These are phyloP conservation scores for Anisodus tanguticus DNA, from an alignment of 257 asterid genomes.

Conservation along the genomic window DNA sequence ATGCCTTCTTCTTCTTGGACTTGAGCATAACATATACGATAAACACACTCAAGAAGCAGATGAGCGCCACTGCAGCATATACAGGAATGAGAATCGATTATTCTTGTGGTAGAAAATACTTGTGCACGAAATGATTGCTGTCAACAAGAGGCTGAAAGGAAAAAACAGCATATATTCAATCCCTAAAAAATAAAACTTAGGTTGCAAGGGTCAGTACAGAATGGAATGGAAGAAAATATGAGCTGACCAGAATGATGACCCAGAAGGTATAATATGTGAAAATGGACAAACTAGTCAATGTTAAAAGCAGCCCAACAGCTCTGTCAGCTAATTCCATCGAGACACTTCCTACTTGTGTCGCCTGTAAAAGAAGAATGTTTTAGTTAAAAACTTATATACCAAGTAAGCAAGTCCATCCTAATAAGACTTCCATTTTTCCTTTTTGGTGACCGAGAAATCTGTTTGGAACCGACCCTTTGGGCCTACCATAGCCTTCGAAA, in stretches of 20 bases:
- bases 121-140: slow-evolving; percentile 82
- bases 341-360: background rate
- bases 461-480: too few species aligned
- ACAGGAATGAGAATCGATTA: slow-evolving; percentile 76
- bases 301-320: slow-evolving; percentile 73
- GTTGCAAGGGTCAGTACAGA: background rate
- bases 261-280: slow-evolving; percentile 92
- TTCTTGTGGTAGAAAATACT: slow-evolving; percentile 88
- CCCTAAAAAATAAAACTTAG: background rate
- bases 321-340: slow-evolving; percentile 79
- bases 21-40: slow-evolving; percentile 86
- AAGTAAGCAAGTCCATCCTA: background rate
- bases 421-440: background rate
- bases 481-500: too few species aligned
- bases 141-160: slow-evolving; percentile 84
- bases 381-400: background rate
- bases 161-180: slow-evolving; percentile 11
- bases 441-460: too few species aligned
- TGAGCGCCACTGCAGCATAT: slow-evolving; percentile 61
- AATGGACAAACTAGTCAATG: slow-evolving; percentile 72
- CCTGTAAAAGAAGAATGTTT: background rate
- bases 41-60: slow-evolving; percentile 69
- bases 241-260: slow-evolving; percentile 85
- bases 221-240: background rate
- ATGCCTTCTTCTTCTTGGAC: slow-evolving; percentile 82